phyloP scores from a whole-genome alignment of 108 stramenopile species.

The Cyclotella atomus region DNA sequence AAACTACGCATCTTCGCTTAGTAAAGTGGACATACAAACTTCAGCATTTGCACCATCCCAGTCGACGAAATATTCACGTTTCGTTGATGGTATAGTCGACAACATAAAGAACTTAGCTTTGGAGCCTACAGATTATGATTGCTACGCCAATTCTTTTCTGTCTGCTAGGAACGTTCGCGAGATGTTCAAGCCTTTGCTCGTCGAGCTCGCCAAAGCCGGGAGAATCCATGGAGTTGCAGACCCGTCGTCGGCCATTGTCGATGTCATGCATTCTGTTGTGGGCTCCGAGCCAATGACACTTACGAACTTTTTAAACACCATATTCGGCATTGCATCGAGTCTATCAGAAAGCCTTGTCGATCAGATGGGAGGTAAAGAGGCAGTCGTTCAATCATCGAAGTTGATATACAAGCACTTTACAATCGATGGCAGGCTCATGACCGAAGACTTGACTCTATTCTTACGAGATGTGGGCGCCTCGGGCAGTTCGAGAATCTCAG shows the following conservation, averaged over 20 bases:
- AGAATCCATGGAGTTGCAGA: neutral
- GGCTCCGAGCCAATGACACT: neutral
- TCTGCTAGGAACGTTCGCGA: neutral
- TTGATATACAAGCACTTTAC: conserved; percentile 12
- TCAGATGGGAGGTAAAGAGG: conserved; percentile 2
- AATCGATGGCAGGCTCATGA: no score
- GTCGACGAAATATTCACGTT: no score
- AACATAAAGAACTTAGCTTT: neutral
- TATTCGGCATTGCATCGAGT: neutral
- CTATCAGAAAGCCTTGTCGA: conserved; percentile 3
- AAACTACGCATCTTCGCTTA: no score
- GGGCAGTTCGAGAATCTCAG: neutral
- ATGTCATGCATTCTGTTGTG: neutral
- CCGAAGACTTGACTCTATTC: neutral
- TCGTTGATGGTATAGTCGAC: neutral
- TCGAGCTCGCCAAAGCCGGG: neutral
- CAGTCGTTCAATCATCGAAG: neutral
- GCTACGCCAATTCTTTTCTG: neutral
- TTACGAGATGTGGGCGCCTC: neutral
- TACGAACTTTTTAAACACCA: neutral
- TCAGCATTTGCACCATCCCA: no score
- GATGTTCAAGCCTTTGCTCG: neutral
- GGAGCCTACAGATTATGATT: neutral
- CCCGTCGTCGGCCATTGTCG: neutral
- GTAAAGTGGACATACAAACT: no score